Base-by-base conservation (phyloP, 371 early-diverging fungal species). In the Smittium mucronatum region DNA sequence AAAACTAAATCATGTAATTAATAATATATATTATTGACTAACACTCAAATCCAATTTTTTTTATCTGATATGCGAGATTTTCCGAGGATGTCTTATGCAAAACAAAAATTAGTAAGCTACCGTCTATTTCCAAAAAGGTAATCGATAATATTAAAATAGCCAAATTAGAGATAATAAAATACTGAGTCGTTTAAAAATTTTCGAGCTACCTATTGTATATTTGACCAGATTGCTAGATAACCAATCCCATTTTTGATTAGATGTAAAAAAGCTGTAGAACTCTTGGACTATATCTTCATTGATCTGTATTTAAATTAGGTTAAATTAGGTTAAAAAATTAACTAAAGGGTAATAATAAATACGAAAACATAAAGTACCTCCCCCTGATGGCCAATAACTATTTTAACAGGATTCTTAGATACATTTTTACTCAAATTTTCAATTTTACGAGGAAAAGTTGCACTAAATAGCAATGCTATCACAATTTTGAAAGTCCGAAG, bases 211-310 rank as follows among this genome's bases (percentile, higher is more conserved):
- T 11, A 65, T 28, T n/a, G 34, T 65, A 34, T 34, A 65, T 65
- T 65, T 28, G n/a, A 65, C 65, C 26, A 65, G n/a, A 36, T 65
- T 28, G 5, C 34, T 65, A 17, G 65, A 33, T 34, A 65, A 36
- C 65, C 65, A 65, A 65, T 33, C 34, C 65, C 65, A 65, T 36
- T 65, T 65, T n/a, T 58, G 87, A 81, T 58, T 88, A 86, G n/a
- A 69, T 21, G 71, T 66, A 89, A 84, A 90, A 76, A 36, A 88
- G 84, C 65, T 88, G 87, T 63, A 90, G 89, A 87, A 95, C 88
- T 65, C 87, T 88, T 57, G 87, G 88, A 30, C 87, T 5, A 68
- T 47, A 47, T 68, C 69, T 1, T 33, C 31, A 36, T 68, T 68
- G 25, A 61, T 47, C 69, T 68, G 17, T 30, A n/a, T 60, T 47